Evolutionary conservation across 768 basidiomycete genomes (phyloP).

Genomic region (Tulasnella sp.): DNA sequence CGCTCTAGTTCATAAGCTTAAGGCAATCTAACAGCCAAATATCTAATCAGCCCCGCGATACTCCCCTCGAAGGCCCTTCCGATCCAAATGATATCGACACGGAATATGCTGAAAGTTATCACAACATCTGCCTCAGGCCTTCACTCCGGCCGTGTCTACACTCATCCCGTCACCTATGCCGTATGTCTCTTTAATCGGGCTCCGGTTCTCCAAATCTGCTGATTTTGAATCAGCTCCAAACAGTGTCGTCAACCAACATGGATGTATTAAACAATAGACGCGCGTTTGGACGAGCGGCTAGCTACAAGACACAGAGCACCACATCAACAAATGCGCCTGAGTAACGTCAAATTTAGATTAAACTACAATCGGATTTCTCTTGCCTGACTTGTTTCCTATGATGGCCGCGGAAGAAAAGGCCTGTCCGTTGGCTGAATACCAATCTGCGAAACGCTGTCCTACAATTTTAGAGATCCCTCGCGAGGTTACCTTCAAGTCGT

Average conservation of each 20-base stretch:
- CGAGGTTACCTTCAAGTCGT: background rate
- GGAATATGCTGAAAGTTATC: too few species aligned
- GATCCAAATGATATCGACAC: too few species aligned
- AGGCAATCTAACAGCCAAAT: too few species aligned
- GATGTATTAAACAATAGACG: background rate
- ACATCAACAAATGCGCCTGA: background rate
- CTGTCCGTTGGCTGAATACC: background rate
- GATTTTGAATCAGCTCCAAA: background rate
- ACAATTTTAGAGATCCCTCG: background rate
- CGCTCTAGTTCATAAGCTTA: too few species aligned
- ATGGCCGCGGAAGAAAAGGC: background rate
- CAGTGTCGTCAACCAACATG: background rate
- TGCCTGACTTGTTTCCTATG: background rate
- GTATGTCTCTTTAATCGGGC: too few species aligned
- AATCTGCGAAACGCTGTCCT: background rate
- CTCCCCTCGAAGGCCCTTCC: too few species aligned
- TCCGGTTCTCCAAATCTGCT: background rate
- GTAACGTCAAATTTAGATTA: background rate
- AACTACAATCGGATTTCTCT: background rate
- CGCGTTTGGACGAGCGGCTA: background rate
- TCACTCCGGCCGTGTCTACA: too few species aligned
- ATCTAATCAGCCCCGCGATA: too few species aligned
- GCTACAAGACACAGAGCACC: background rate
- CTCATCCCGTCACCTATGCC: too few species aligned
- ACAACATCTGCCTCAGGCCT: too few species aligned